Conservation (phyloP, 768 basidiomycete genomes). For the Lenzites betulinus region DNA sequence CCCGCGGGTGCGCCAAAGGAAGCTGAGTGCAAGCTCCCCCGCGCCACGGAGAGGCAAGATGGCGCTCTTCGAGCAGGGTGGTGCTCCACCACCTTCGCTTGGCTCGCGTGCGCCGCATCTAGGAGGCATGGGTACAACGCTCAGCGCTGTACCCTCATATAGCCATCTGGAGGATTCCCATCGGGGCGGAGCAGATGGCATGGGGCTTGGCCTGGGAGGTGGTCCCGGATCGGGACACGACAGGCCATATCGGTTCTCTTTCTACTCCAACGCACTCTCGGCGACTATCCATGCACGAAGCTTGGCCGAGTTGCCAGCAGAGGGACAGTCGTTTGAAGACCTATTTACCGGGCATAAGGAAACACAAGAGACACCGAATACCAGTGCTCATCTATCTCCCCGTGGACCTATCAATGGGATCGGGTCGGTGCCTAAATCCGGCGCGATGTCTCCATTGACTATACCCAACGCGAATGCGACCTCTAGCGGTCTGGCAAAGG, state of each 20-base stretch:
- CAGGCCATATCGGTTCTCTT: conserved; percentile 95
- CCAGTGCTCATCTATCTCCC: not conserved
- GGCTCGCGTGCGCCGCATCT: conserved; percentile 35
- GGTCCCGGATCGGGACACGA: conserved; percentile 52
- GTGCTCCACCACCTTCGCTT: conserved; percentile 48
- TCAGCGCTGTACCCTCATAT: conserved; percentile 43
- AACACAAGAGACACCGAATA: conserved; percentile 5
- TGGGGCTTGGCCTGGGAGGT: conserved; percentile 10
- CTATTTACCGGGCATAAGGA: conserved; percentile 64
- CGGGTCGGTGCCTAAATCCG: conserved; percentile 18
- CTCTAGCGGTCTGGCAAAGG: conserved; percentile 19
- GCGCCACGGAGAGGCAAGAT: conserved; percentile 80
- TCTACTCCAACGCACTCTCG: conserved; percentile 91
- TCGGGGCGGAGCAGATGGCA: conserved; percentile 6
- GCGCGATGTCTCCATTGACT: conserved; percentile 18
- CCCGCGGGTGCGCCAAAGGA: conserved; percentile 68
- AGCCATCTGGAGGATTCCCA: conserved; percentile 37
- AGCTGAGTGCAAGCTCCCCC: conserved; percentile 81
- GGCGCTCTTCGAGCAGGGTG: conserved; percentile 76
- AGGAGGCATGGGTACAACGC: conserved; percentile 27
- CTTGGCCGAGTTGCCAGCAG: conserved; percentile 89
- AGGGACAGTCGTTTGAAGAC: conserved; percentile 91
- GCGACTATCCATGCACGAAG: conserved; percentile 95
- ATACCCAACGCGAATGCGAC: not conserved
- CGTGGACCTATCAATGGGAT: not conserved